These are phyloP conservation scores for Stellera chamaejasme DNA, from an alignment of 345 rosid species.

Conservation along the genomic window DNA sequence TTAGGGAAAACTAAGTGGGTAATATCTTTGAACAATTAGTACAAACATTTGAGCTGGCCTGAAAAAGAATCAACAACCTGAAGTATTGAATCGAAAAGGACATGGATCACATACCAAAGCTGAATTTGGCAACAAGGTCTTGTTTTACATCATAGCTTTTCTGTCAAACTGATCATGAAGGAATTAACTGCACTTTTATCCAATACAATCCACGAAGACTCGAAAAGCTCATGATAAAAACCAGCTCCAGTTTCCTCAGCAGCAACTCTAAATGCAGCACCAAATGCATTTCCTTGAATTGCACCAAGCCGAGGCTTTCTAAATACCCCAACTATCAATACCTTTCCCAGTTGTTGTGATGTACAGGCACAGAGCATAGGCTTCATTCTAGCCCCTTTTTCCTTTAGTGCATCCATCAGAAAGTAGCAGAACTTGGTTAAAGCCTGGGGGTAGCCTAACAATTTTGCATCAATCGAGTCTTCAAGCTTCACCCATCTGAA, in stretches of 20 bases:
- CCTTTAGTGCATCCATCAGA: slow-evolving; percentile 93
- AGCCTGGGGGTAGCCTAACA: slow-evolving; percentile 92
- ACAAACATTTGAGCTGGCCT: no score
- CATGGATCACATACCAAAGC: slow-evolving; percentile 6
- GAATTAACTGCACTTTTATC: slow-evolving; percentile 70
- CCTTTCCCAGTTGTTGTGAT: slow-evolving; percentile 55
- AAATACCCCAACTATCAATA: slow-evolving; percentile 83
- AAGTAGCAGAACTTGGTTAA: slow-evolving; percentile 91
- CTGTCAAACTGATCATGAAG: slow-evolving; percentile 82
- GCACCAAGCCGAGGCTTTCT: slow-evolving; percentile 96
- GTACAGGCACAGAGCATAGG: slow-evolving; percentile 86
- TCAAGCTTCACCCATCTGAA: slow-evolving; percentile 96
- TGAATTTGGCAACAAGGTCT: neutral
- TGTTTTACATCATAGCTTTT: slow-evolving; percentile 49
- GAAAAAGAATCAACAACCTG: neutral
- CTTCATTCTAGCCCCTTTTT: slow-evolving; percentile 88
- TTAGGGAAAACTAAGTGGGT: no score
- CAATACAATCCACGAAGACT: slow-evolving; percentile 94
- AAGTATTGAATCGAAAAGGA: slow-evolving; percentile 7
- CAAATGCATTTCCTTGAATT: slow-evolving; percentile 85
- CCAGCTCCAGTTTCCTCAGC: slow-evolving; percentile 76
- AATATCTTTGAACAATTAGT: no score
- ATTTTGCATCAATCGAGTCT: slow-evolving; percentile 63
- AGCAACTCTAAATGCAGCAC: slow-evolving; percentile 76
- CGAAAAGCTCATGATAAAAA: slow-evolving; percentile 90